Base-by-base conservation (phyloP, 2,329 filamentous ascomycete species). In the Neopestalotiopsis clavispora region DNA sequence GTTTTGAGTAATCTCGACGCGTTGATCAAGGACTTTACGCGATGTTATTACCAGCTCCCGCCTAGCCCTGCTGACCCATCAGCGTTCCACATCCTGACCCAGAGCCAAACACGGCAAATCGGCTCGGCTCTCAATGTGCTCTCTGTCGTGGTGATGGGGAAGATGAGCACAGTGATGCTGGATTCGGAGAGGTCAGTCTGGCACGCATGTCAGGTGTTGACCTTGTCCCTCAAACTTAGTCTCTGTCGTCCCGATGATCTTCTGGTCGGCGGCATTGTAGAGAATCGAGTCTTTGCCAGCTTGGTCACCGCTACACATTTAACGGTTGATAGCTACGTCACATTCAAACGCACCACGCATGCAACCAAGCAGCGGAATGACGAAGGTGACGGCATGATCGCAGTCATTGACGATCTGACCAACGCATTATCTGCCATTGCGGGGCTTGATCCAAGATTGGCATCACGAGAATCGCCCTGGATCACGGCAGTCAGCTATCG, bases 1-100 rank as follows among this genome's bases (percentile, higher is more conserved):
- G 34, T 63, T 32, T 14, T 63, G 34, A 63, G 28, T 9, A 63
- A 63, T 23, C 34, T 63, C 4, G 60, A 63, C 23, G 60, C 60
- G 7, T n/a, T 63, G 32, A 32, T 63, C 60, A 63, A 34, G 60
- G 60, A 63, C 60, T 63, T 63, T 45, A 63, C 60, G n/a, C 30
- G 60, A 20, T 63, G 60, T 34, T 63, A 63, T 17, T 63, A 63
- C 17, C 60, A 63, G n/a, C 60, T 63, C 20, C 60, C 60, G 17
- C 60, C 60, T 4, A 63, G 32, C 17, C 60, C 60, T 63, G 23
- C 60, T 17, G 60, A 63, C 32, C 60, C 60, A 2, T 63, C 60
- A 12, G 60, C 60, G 7, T 63, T 63, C 40, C 60, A 63, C 6
- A 40, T 63, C 32, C 60, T 63, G 9, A 63, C 60, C 12, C 60